Evolutionary conservation across 176 grass and related monocot genomes (phyloP), one percentile per base, ranked within the genome.

Genomic region (Lolium multiflorum): DNA sequence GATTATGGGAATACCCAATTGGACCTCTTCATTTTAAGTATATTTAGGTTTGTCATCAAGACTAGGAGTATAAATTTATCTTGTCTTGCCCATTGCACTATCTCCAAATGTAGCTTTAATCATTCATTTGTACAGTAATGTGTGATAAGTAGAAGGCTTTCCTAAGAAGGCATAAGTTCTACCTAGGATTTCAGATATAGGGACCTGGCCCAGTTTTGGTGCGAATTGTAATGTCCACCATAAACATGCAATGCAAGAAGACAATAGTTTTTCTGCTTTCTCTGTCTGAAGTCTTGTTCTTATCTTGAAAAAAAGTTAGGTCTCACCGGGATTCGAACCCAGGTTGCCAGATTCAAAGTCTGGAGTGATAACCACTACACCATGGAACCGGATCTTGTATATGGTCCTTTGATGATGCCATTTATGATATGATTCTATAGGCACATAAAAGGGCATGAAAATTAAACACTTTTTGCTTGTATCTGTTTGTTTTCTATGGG

Each of bases 331-430:
- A 99, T 96, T 96, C 89, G 94, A 99, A 99, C 90, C 92, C 94
- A 99, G 88, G 92, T 94, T 85, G 89, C 97, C 89, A 96, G 92
- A 96, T 99, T 99, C 94, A 99, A 92, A 98, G 89, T 98, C 93
- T 93, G 89, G 93, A 95, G 95, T 98, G 95, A 89, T 98, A 98
- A 98, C 95, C 89, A 98, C 95, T 95, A 95, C 93, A 98, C 95
- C 48, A 76, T 76, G 25, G 73, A 76, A 76, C 73, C 48, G 5
- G 13, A 31, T 65, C 24, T 65, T 65, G 62, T 31, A 65, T 15
- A 28, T 31, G 12, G 62, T 65, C 24, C 62, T 28, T 65, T 65
- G 62, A 65, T 64, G 61, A 28, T 16, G 24, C 15, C 62, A 31
- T 65, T 31, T 31, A 16, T 64, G 61, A 64, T 26, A 64, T 64